Conservation (phyloP, 176 grass and related monocot genomes). For the Avena insularis region DNA sequence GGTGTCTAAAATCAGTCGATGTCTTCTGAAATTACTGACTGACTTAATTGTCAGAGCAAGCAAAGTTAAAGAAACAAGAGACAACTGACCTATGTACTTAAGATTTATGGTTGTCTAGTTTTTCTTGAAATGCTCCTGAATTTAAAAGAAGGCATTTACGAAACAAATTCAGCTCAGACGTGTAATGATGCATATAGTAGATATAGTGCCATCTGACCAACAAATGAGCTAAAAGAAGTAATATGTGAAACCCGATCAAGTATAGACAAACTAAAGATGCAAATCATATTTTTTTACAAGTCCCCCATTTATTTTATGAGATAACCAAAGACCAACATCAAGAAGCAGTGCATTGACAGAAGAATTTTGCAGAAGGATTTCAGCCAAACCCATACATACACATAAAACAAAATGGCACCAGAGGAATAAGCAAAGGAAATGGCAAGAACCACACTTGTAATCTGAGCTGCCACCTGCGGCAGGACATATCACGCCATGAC, state of each 20-base stretch:
- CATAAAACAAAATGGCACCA: too few species aligned
- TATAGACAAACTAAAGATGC: background rate
- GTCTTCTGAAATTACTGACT: background rate
- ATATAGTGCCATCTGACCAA: background rate
- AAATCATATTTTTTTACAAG: too few species aligned
- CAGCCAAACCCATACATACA: too few species aligned
- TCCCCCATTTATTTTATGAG: too few species aligned
- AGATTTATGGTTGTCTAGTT: conserved; percentile 82
- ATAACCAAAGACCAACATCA: too few species aligned
- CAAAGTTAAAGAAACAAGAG: background rate
- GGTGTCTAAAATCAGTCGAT: conserved; percentile 3
- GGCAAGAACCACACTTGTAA: too few species aligned
- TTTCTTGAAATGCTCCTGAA: conserved; percentile 85
- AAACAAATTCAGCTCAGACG: background rate
- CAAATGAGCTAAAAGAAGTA: background rate
- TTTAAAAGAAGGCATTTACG: background rate
- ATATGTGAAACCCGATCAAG: background rate
- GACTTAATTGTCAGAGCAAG: background rate
- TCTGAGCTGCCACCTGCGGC: too few species aligned
- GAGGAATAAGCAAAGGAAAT: too few species aligned
- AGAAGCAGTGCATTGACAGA: too few species aligned
- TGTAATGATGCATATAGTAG: background rate
- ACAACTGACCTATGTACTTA: conserved; percentile 84
- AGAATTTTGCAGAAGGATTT: too few species aligned
- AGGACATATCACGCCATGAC: too few species aligned